phyloP scores from a whole-genome alignment of 225 moss, liverwort and hornwort genomes.

The Antitrichia curtipendula region DNA sequence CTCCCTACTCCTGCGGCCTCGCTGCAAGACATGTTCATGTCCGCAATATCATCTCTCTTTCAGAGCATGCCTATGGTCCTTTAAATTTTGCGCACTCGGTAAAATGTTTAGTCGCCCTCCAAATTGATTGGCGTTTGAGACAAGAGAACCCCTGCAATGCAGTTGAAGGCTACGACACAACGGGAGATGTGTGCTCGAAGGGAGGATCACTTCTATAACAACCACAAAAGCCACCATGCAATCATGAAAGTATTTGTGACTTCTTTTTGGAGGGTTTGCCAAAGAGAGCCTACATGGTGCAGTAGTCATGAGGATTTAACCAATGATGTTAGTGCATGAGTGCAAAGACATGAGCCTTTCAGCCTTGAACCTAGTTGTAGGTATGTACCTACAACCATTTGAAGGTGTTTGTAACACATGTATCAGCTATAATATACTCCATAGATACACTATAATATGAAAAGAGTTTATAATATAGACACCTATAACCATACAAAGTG shows the following conservation, averaged over 20 bases:
- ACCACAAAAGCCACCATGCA: neutral
- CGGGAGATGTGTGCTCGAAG: accelerated
- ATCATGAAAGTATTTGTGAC: neutral
- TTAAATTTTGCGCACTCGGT: neutral
- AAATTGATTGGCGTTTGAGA: neutral
- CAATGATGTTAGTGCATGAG: accelerated
- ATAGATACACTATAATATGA: neutral
- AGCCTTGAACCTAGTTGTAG: neutral
- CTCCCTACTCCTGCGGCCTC: accelerated
- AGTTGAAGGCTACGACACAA: neutral
- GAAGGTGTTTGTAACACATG: neutral
- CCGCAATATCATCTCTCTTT: neutral
- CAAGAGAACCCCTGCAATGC: accelerated
- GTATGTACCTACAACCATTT: neutral
- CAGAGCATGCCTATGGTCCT: neutral
- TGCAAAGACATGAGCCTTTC: accelerated
- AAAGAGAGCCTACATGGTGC: neutral
- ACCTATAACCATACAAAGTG: too few relatives aligned
- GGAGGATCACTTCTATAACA: accelerated
- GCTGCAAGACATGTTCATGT: too few relatives aligned
- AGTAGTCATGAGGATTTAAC: neutral
- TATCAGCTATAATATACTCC: neutral
- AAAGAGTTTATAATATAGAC: too few relatives aligned
- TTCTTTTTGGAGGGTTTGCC: accelerated
- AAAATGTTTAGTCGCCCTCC: neutral